Conservation (phyloP, 139 green algal species). For the Coelastrella sp. region DNA sequence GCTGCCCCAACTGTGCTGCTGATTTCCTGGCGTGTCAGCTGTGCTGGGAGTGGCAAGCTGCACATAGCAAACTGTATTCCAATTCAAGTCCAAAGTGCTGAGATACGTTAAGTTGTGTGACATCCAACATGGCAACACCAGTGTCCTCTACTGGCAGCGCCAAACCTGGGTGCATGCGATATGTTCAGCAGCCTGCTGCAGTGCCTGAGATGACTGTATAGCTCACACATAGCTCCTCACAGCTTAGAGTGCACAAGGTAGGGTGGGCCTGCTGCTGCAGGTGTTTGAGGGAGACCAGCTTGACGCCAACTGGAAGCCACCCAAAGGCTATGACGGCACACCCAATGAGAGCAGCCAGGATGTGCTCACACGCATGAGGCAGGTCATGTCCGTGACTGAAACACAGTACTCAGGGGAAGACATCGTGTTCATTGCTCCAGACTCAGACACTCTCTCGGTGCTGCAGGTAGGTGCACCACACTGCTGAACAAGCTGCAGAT, state of each 20-base stretch:
- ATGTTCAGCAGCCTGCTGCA: no score
- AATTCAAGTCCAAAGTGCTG: not conserved
- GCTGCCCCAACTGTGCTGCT: not conserved
- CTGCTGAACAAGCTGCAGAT: not conserved
- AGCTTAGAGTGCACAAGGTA: no score
- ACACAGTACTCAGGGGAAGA: constrained; percentile 59
- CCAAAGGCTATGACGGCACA: constrained; percentile 73
- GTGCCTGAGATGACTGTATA: no score
- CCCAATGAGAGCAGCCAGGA: constrained; percentile 78
- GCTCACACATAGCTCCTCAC: no score
- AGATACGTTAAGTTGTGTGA: no score
- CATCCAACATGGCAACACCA: no score
- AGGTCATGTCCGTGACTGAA: constrained; percentile 73
- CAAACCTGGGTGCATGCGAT: no score
- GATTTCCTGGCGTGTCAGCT: not conserved
- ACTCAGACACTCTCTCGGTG: constrained; percentile 77
- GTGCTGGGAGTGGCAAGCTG: no score
- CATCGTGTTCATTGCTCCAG: constrained; percentile 74
- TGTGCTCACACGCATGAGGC: constrained; percentile 77
- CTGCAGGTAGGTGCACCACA: constrained; percentile 62
- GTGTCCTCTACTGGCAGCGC: no score
- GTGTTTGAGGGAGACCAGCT: constrained; percentile 56
- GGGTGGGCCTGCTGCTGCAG: not conserved
- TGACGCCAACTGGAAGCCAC: constrained; percentile 46
- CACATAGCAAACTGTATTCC: no score